Evolutionary conservation across 495 filamentous ascomycete genomes (phyloP).

Genomic region (Penicillium salamii): DNA sequence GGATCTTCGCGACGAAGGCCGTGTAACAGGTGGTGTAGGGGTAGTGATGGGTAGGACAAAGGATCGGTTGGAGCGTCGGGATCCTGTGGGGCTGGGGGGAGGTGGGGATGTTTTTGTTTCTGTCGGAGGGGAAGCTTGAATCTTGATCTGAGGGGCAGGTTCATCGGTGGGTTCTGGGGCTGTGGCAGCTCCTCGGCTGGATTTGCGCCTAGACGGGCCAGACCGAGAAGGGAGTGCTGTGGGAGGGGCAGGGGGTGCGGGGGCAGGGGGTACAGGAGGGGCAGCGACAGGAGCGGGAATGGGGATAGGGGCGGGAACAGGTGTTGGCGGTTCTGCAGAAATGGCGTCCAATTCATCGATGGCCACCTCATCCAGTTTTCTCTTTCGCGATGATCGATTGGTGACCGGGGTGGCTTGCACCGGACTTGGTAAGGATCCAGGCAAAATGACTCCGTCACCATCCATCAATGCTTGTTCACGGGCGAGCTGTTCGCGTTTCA

Average conservation of each 20-base stretch:
- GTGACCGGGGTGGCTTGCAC: constrained; percentile 12
- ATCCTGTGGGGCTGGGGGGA: constrained; percentile 26
- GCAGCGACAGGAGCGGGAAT: not conserved
- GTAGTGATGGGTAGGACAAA: constrained; percentile 16
- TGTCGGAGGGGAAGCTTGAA: constrained; percentile 6
- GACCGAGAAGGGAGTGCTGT: not conserved
- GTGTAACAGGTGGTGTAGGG: constrained; percentile 35
- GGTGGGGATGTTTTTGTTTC: constrained; percentile 24
- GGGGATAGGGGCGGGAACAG: not conserved
- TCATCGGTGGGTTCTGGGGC: constrained; percentile 34
- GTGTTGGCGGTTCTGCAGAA: not conserved
- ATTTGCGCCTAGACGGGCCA: constrained; percentile 16
- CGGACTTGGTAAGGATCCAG: constrained; percentile 7
- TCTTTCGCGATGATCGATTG: constrained; percentile 27
- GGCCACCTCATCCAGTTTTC: constrained; percentile 21
- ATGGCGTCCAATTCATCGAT: not conserved
- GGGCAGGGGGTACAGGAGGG: not conserved
- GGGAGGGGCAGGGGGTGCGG: not conserved
- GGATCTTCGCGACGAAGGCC: constrained; percentile 45
- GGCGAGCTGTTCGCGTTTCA: constrained; percentile 71
- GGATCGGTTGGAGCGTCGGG: constrained; percentile 25
- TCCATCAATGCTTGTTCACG: constrained; percentile 57
- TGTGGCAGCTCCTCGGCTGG: constrained; percentile 42
- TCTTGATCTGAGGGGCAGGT: constrained; percentile 12
- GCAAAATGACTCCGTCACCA: constrained; percentile 17